Evolutionary conservation across 495 filamentous ascomycete genomes (phyloP), one percentile per base, ranked within the genome.

Genomic region (Hypomontagnella monticulosa): DNA sequence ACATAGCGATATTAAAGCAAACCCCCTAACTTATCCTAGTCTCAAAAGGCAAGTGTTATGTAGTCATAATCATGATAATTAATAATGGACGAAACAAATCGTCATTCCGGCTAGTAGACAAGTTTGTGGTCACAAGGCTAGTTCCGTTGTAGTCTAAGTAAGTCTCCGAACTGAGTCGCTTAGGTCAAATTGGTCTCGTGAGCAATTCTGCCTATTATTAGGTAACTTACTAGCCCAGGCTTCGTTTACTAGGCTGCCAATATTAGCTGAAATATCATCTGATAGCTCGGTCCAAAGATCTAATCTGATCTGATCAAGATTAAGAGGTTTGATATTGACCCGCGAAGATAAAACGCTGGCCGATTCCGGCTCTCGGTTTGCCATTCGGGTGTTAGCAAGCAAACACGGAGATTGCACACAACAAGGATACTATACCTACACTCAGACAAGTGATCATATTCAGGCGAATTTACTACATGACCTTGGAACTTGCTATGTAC

Each of bases 111-210:
- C 44, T 46, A 34, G 9, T 12, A 55, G 15, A 10, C 20, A 33
- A 16, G 52, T 43, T 18, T 3, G 20, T 40, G 32, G 37, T 9
- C 33, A 37, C 30, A 41, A 61, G 20, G n/a, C 36, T 59, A 59
- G 43, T 34, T 14, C 58, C 16, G 16, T 47, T 41, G n/a, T 4
- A 20, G 58, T 33, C 9, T 55, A 54, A 41, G 41, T 54, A 18
- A 4, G 23, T 20, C 41, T 37, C 7, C 43, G 20, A 23, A 36
- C 34, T 59, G 18, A 27, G 18, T 32, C 18, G 27, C 30, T 19
- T 15, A 9, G 37, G 18, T 18, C 27, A 18, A 36, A 51, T 51
- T 10, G 10, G 20, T 32, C 36, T n/a, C 18, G 16, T 30, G 32
- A 7, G 15, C 32, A 18, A 50, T 19, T 20, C 7, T 2, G 23